Base-by-base conservation (phyloP, 2,329 filamentous ascomycete species). In the Pyrenophora graminea region DNA sequence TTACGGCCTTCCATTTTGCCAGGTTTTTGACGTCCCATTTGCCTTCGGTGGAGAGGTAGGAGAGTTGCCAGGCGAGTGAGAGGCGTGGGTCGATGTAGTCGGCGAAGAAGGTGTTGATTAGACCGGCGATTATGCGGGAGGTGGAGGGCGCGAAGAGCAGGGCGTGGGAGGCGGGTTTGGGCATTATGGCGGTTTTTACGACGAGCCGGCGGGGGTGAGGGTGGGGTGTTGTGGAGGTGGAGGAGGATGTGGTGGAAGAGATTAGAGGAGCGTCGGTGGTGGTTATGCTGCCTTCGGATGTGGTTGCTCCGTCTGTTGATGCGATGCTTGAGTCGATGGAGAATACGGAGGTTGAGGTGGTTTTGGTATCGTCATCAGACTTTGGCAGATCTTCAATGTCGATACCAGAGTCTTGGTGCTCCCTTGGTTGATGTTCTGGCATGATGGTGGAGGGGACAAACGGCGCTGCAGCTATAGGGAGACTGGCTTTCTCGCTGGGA, bases 1-100 rank as follows among this genome's bases (percentile, higher is more conserved):
- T 74, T 1, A 95, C 88, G 15, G 85, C 85, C 71, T 90, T 83
- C 93, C 93, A 97, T 69, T 97, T 97, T 52, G 83, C 85, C 9
- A 97, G 80, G 66, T 97, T 97, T 76, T 97, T 97, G 61, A 97
- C 91, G 67, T 97, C 93, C 93, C 93, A 97, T 76, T 97, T 97
- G 3, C 92, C 92, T 61, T 91, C 89, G 1, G 88, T 90, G 2
- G 89, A 90, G 19, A 97, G 84, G 64, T 94, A 88, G 63, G 93
- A 89, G 13, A 97, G 79, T 73, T 97, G 93, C 92, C 93, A 97
- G 37, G 88, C 90, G 23, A 93, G 83, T 1, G 86, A 89, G 12
- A 97, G 82, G 7, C 91, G 85, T 8, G 85, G 81, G 8, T 92
- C 92, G 46, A 97, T 80, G 63, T 91, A 82, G 3, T 81, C 79